Percentiles rank a stretch among this genome's conserved stretches.
Conservation (phyloP, 345 rosid genomes). For the Moringa oleifera region DNA sequence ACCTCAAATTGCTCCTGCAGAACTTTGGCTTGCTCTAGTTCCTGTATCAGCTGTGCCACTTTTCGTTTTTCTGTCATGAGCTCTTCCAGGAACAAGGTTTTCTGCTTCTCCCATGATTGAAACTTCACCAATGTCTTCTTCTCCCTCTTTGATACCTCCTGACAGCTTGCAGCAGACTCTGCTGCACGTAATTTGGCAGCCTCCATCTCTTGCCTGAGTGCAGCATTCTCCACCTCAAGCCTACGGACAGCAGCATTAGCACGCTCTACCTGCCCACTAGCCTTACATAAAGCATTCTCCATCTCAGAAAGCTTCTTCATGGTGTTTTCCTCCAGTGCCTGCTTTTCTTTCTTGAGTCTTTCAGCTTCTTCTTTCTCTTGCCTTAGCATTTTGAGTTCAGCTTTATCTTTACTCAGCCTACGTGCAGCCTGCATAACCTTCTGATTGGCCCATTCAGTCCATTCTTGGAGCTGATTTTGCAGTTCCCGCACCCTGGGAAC, state of each 20-base stretch:
- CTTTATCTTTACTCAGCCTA: conserved; percentile 76
- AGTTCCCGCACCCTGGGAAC: conserved; percentile 43
- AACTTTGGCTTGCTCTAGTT: conserved; percentile 49
- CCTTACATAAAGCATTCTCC: conserved; percentile 76
- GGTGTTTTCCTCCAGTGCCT: conserved; percentile 62
- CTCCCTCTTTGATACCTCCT: conserved; percentile 74
- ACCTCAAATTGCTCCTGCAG: conserved; percentile 51
- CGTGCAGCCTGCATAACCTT: conserved; percentile 96
- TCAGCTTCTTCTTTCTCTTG: conserved; percentile 90
- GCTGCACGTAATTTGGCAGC: conserved; percentile 58
- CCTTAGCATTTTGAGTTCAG: conserved; percentile 75
- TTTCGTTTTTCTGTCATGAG: conserved; percentile 51
- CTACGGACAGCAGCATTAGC: conserved; percentile 66
- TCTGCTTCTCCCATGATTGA: conserved; percentile 87
- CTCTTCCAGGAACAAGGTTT: conserved; percentile 63
- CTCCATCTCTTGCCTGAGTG: conserved; percentile 66
- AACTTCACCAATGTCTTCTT: conserved; percentile 50
- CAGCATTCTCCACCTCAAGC: conserved; percentile 73
- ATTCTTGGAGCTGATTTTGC: conserved; percentile 72
- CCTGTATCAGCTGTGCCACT: conserved; percentile 37
- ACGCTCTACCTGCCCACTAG: conserved; percentile 70
- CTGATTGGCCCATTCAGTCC: conserved; percentile 97
- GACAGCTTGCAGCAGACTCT: conserved; percentile 69
- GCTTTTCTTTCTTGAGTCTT: conserved; percentile 77
- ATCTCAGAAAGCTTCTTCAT: conserved; percentile 83